A percentile compares a stretch with the other conserved stretches of the same genome.
Conservation (phyloP, 1,284 basidiomycete genomes). For the Neonothopanus nambi region DNA sequence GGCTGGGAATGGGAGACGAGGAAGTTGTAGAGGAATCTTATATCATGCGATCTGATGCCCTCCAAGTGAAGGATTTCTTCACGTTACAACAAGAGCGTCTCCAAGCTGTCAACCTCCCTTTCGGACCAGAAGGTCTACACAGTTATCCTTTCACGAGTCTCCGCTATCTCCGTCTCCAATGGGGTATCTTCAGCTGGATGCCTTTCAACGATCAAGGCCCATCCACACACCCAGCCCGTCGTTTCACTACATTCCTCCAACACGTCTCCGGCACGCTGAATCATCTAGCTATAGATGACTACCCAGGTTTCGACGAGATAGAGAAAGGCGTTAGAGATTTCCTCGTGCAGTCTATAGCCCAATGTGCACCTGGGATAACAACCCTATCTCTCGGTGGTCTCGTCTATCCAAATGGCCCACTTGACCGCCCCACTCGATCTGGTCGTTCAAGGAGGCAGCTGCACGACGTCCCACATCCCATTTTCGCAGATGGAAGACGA, state of each 20-base stretch:
- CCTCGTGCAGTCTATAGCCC: not conserved
- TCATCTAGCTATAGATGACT: slow-evolving; percentile 2
- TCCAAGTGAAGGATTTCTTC: not conserved
- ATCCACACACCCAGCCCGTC: not conserved
- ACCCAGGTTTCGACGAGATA: not conserved
- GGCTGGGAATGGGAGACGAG: slow-evolving; percentile 2
- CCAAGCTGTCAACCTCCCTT: slow-evolving; percentile 1
- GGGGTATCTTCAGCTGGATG: slow-evolving; percentile 9
- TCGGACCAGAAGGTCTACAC: not conserved
- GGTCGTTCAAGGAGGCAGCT: no score
- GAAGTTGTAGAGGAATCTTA: not conserved
- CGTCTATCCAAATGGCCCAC: not conserved
- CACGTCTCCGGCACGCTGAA: not conserved
- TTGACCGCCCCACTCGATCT: no score
- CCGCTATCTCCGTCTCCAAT: slow-evolving; percentile 1
- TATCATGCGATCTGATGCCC: not conserved
- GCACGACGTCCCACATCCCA: no score
- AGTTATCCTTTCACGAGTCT: not conserved
- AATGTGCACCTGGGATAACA: not conserved
- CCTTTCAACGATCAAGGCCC: not conserved
- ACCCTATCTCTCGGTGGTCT: not conserved
- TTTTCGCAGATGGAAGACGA: no score
- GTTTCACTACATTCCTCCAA: not conserved
- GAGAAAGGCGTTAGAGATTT: not conserved
- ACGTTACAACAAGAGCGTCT: not conserved